Evolutionary conservation across 108 stramenopile species (phyloP).

Genomic region (Nitzschia putrida): DNA sequence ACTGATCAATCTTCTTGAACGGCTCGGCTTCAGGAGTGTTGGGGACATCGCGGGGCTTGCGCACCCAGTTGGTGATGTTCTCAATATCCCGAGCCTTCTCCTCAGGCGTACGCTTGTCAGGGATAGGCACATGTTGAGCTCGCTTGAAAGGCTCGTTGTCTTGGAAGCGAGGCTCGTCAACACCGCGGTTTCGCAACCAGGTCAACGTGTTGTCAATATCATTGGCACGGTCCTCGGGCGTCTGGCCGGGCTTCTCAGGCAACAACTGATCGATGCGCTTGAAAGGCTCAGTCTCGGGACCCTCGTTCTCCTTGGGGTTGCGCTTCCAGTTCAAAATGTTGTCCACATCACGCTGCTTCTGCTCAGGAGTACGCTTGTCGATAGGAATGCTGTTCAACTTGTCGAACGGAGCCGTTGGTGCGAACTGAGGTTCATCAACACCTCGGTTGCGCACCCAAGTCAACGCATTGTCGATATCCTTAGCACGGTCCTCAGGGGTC

Average conservation of each 20-base stretch:
- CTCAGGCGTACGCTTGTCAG: constrained; percentile 14
- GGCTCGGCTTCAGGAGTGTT: constrained; percentile 9
- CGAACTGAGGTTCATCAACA: constrained; percentile 10
- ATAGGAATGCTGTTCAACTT: constrained; percentile 18
- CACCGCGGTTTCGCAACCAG: constrained; percentile 39
- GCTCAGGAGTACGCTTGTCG: constrained; percentile 9
- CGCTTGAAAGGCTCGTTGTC: background rate
- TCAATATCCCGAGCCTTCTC: constrained; percentile 19
- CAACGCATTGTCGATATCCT: constrained; percentile 43
- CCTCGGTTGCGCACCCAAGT: constrained; percentile 40
- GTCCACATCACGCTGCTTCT: constrained; percentile 18
- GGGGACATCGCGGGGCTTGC: constrained; percentile 1
- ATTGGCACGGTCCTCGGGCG: constrained; percentile 23
- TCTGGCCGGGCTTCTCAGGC: constrained; percentile 16
- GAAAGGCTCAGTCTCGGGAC: constrained; percentile 9
- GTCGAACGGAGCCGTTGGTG: constrained; percentile 4
- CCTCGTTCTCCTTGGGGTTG: constrained; percentile 1
- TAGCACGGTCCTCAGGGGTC: constrained; percentile 28
- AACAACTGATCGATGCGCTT: constrained; percentile 21
- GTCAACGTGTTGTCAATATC: constrained; percentile 40
- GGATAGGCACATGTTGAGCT: background rate
- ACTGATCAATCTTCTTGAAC: constrained; percentile 24
- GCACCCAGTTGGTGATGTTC: constrained; percentile 31
- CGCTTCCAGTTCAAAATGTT: constrained; percentile 32
- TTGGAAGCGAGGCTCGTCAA: constrained; percentile 5